A percentile compares a stretch with the other conserved stretches of the same genome.
Evolutionary conservation across 352 stramenopile genomes (phyloP).

Genomic region (Pythium rishiriense): DNA sequence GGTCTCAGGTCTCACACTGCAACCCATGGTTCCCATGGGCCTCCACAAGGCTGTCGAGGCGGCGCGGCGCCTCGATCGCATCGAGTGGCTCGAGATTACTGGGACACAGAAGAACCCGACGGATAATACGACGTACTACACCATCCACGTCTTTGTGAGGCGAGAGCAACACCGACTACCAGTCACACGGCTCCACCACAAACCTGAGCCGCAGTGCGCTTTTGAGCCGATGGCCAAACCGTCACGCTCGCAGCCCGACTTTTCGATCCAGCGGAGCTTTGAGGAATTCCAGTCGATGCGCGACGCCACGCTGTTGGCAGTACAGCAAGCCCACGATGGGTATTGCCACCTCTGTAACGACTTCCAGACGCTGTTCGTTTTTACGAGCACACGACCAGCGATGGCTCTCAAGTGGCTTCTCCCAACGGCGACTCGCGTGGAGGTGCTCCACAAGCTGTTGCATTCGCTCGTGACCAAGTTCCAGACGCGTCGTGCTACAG

Average conservation of each 20-base stretch:
- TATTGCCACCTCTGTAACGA: constrained; percentile 18
- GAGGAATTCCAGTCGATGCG: constrained; percentile 7
- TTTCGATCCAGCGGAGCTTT: constrained; percentile 3
- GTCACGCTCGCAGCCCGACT: neutral
- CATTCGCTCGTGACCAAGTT: neutral
- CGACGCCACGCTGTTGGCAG: neutral
- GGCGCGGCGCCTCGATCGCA: constrained; percentile 1
- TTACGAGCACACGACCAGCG: constrained; percentile 1
- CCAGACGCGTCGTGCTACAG: neutral
- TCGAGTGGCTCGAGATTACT: constrained; percentile 16
- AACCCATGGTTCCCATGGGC: constrained; percentile 3
- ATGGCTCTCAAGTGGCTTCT: constrained; percentile 9
- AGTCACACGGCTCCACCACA: neutral
- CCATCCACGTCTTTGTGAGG: constrained; percentile 11
- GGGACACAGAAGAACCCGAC: neutral
- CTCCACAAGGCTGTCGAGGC: constrained; percentile 9
- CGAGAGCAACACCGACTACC: constrained; percentile 10
- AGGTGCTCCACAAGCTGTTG: constrained; percentile 7
- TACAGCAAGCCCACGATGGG: constrained; percentile 1
- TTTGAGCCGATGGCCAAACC: constrained; percentile 6
- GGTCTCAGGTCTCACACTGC: neutral
- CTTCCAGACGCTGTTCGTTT: constrained; percentile 2
- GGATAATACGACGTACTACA: constrained; percentile 10
- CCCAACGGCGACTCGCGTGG: neutral
- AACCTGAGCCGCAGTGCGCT: neutral